A percentile compares a stretch with the other conserved stretches of the same genome.
phyloP scores from a whole-genome alignment of 176 grass and related monocot genomes.

The Alloteropsis semialata region DNA sequence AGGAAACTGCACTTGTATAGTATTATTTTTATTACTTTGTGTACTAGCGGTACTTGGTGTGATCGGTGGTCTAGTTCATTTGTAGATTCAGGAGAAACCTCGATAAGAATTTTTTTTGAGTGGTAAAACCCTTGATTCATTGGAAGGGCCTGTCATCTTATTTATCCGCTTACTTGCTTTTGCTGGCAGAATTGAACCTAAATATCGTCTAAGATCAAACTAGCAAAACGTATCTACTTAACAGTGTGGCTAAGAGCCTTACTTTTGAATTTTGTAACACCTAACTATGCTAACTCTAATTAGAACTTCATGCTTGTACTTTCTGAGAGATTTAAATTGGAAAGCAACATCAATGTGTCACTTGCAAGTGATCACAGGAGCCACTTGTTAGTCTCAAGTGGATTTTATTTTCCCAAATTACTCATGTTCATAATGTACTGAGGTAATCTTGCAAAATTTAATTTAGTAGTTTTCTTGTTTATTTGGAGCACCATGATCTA shows the following conservation, averaged over 20 bases:
- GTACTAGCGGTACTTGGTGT: neutral
- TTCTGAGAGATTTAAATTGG: neutral
- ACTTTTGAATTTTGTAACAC: neutral
- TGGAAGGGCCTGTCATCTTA: neutral
- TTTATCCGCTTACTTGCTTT: neutral
- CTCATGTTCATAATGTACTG: neutral
- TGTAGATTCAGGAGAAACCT: neutral
- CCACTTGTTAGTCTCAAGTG: neutral
- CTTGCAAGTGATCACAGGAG: neutral
- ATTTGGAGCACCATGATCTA: neutral
- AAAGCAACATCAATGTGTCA: neutral
- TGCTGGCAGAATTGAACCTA: neutral
- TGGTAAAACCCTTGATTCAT: neutral
- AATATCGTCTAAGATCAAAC: neutral
- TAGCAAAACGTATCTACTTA: neutral
- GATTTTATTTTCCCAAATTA: neutral
- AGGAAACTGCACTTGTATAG: neutral
- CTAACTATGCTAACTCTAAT: neutral
- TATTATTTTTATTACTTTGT: neutral
- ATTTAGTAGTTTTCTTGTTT: neutral
- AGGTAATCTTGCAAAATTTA: neutral
- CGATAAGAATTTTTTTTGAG: neutral
- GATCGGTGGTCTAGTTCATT: slow-evolving; percentile 6
- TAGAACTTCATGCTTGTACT: neutral
- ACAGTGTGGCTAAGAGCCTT: neutral